Conservation (phyloP, 768 basidiomycete genomes). For the Termitomyces sp. region DNA sequence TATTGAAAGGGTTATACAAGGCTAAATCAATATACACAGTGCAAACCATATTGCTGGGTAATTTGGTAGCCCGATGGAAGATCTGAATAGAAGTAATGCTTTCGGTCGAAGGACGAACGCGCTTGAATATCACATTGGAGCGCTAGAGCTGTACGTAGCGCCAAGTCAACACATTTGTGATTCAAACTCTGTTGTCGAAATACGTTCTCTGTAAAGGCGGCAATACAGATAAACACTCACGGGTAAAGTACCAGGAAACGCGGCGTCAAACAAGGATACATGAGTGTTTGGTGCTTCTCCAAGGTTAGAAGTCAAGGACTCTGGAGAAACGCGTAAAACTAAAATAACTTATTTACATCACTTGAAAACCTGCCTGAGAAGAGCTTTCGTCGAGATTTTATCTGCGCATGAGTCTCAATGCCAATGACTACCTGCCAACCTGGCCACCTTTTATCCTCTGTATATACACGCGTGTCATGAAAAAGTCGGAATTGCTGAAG, state of each 20-base stretch:
- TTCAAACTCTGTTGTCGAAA: conserved; percentile 44
- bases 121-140: conserved; percentile 58
- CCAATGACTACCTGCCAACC: conserved; percentile 91
- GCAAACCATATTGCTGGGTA: conserved; percentile 85
- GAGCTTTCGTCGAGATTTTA: conserved; percentile 82
- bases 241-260: conserved; percentile 90
- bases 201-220: neutral
- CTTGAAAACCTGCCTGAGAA: conserved; percentile 57
- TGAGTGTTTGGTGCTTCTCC: conserved; percentile 61
- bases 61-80: conserved; percentile 95
- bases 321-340: conserved; percentile 16
- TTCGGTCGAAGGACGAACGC: conserved; percentile 86
- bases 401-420: conserved; percentile 93
- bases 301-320: conserved; percentile 32
- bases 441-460: conserved; percentile 55
- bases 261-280: conserved; percentile 78
- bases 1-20: conserved; percentile 21
- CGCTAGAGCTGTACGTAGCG: conserved; percentile 76
- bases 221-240: conserved; percentile 36
- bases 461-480: conserved; percentile 26
- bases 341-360: neutral
- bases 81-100: conserved; percentile 98
- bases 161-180: conserved; percentile 68
- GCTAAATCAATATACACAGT: neutral
- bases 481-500: conserved; percentile 18